phyloP scores from a whole-genome alignment of 2,329 filamentous ascomycete genomes.

The Chalaropsis thielavioides region DNA sequence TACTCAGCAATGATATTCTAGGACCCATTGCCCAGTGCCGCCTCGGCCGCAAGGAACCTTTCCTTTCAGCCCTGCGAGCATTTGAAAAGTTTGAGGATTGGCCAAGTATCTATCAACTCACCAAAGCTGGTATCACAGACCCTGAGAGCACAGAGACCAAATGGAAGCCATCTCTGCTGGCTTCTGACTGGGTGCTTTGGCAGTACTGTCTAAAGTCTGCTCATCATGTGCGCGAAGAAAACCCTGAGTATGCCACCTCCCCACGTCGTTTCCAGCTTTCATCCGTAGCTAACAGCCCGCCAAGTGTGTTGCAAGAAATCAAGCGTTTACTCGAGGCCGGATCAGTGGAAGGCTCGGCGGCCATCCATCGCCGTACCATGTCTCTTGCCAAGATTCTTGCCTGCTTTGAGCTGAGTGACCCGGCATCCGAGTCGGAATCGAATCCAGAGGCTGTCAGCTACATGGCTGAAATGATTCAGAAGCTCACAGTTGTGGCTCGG shows the following conservation, averaged over 20 bases:
- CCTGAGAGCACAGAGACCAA: constrained; percentile 26
- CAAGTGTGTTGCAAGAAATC: constrained; percentile 23
- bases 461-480: constrained; percentile 15
- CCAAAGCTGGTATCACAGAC: constrained; percentile 29
- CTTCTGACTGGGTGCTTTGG: constrained; percentile 31
- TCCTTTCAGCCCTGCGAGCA: constrained; percentile 29
- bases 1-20: constrained; percentile 28
- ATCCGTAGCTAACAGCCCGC: not conserved
- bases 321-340: constrained; percentile 24
- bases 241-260: constrained; percentile 14
- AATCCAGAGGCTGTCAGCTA: constrained; percentile 1
- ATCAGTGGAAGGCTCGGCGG: constrained; percentile 23
- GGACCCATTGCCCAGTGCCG: constrained; percentile 32
- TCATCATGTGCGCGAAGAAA: constrained; percentile 7
- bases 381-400: constrained; percentile 28
- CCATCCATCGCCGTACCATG: constrained; percentile 30
- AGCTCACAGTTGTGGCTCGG: constrained; percentile 10
- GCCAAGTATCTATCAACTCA: constrained; percentile 31
- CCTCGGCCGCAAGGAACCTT: constrained; percentile 33
- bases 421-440: not conserved
- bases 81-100: constrained; percentile 30
- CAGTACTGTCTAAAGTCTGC: constrained; percentile 24
- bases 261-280: constrained; percentile 16
- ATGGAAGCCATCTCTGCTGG: constrained; percentile 29
- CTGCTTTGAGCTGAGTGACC: constrained; percentile 25